These are phyloP conservation scores for Pseudocercospora vitis DNA, from an alignment of 2,329 filamentous ascomycete species.

Conservation along the genomic window DNA sequence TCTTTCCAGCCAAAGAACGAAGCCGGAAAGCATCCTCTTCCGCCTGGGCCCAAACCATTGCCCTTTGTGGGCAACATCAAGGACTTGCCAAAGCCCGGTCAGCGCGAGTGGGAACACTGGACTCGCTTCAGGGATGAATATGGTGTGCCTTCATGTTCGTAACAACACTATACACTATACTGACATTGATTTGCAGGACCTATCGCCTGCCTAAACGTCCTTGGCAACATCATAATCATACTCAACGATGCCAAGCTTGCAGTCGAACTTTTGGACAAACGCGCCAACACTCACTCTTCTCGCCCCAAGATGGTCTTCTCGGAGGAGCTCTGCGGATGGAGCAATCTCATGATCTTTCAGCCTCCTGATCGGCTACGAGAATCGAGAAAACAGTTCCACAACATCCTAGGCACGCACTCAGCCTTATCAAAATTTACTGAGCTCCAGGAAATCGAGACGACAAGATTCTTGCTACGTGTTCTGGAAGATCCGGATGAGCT, in stretches of 20 bases:
- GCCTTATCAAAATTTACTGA: constrained; percentile 43
- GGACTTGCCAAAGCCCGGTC: constrained; percentile 30
- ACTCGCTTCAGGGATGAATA: constrained; percentile 42
- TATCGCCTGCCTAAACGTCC: constrained; percentile 42
- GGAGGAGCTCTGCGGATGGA: no score
- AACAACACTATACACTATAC: no score
- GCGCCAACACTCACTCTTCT: no score
- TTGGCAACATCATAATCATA: constrained; percentile 47
- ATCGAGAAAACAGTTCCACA: constrained; percentile 49
- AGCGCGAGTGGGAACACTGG: constrained; percentile 45
- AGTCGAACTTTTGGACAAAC: constrained; percentile 43
- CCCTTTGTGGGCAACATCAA: constrained; percentile 29
- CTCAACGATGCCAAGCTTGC: constrained; percentile 43
- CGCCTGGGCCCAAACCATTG: constrained; percentile 28
- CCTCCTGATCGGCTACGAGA: constrained; percentile 19
- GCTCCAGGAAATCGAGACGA: constrained; percentile 48
- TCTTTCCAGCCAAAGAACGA: no score
- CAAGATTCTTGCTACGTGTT: constrained; percentile 47
- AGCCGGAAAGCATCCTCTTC: no score
- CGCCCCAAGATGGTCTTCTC: no score
- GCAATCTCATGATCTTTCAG: no score
- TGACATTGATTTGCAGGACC: no score
- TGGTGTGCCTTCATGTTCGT: no score
- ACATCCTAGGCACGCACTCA: constrained; percentile 48
- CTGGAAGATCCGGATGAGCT: constrained; percentile 41